Conservation (phyloP, 1,139 yeast genomes). For the Geotrichum macrosporum region DNA sequence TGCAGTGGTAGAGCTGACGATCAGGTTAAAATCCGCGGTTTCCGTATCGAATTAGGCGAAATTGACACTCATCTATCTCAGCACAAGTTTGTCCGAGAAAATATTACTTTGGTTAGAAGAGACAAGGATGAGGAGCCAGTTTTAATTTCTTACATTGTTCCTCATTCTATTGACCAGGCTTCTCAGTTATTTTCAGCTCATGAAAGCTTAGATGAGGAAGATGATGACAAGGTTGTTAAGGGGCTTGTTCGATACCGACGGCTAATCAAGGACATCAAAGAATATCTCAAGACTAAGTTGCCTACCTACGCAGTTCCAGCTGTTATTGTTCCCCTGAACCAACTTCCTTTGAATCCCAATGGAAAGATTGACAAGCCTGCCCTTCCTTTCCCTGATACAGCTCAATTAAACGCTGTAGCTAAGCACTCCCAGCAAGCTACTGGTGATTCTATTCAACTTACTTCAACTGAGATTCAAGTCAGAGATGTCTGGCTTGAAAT, state of each 20-base stretch:
- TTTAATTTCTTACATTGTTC: conserved; percentile 85
- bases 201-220: conserved; percentile 47
- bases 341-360: conserved; percentile 91
- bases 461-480: conserved; percentile 61
- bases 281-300: conserved; percentile 77
- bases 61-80: conserved; percentile 95
- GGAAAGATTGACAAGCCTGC: conserved; percentile 98
- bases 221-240: conserved; percentile 50
- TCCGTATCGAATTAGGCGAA: conserved; percentile 96
- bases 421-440: conserved; percentile 29
- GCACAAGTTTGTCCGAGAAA: conserved; percentile 87
- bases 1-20: conserved; percentile 99
- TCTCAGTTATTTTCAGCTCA: conserved; percentile 43
- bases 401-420: conserved; percentile 71
- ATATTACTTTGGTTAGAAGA: conserved; percentile 85
- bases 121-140: conserved; percentile 92
- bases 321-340: conserved; percentile 77
- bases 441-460: conserved; percentile 39
- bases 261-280: conserved; percentile 74
- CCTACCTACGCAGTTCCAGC: conserved; percentile 95
- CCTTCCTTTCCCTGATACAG: conserved; percentile 88
- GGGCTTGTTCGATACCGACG: conserved; percentile 75
- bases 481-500: conserved; percentile 81
- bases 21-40: conserved; percentile 97
- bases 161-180: conserved; percentile 53